Percentiles rank a stretch among this genome's conserved stretches.
Evolutionary conservation across 2,329 filamentous ascomycete species (phyloP).

Genomic region (Ceratocystis destructans): DNA sequence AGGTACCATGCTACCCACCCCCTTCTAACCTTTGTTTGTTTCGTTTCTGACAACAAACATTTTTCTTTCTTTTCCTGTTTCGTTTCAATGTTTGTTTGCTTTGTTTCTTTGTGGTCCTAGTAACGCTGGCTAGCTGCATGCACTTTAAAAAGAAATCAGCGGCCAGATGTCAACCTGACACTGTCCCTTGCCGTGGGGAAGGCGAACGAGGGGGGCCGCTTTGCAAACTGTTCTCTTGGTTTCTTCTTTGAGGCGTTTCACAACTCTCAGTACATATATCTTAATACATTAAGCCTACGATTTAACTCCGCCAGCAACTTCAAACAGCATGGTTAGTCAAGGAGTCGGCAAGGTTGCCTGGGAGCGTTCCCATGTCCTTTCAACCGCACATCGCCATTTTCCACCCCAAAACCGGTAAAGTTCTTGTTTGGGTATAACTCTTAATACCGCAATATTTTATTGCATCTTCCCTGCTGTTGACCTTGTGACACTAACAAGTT

Average conservation of each 20-base stretch:
- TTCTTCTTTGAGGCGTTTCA: background rate
- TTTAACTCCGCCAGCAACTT: background rate
- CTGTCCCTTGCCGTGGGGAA: background rate
- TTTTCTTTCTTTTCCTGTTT: constrained; percentile 6
- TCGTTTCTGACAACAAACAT: background rate
- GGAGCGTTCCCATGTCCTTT: background rate
- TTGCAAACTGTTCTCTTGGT: background rate
- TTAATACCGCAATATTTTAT: no score
- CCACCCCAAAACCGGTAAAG: background rate
- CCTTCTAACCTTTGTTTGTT: background rate
- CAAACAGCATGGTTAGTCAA: background rate
- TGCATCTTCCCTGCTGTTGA: no score
- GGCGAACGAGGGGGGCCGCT: background rate
- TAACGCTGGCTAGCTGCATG: background rate
- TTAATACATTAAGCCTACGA: background rate
- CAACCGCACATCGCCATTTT: background rate
- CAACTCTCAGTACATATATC: background rate
- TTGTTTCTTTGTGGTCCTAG: constrained; percentile 3
- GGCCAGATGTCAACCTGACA: background rate
- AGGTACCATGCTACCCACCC: background rate
- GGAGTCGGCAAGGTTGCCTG: background rate
- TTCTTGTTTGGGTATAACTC: no score
- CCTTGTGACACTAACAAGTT: background rate
- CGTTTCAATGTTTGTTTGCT: constrained; percentile 6
- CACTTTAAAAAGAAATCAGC: background rate